Conservation (phyloP, 768 basidiomycete species). For the Suillus decipiens region DNA sequence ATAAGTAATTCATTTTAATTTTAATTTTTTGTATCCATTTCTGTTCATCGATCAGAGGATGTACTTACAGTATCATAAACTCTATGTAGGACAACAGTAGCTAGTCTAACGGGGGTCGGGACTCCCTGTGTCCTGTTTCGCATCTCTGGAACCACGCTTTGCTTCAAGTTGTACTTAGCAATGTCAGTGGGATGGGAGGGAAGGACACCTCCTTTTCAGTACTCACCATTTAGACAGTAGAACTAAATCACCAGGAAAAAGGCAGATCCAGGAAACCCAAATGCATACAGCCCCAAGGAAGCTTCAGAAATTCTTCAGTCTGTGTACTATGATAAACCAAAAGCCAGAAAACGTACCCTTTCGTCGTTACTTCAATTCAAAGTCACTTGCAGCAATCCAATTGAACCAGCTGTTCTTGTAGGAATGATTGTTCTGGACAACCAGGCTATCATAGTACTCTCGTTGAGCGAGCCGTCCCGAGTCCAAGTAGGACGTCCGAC, state of each 20-base stretch:
- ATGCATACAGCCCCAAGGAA: conserved; percentile 67
- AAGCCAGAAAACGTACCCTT: conserved; percentile 28
- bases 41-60: too few relatives aligned
- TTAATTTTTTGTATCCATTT: too few relatives aligned
- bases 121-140: too few relatives aligned
- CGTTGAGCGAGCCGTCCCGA: neutral
- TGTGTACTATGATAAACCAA: neutral
- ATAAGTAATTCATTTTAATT: too few relatives aligned
- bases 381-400: neutral
- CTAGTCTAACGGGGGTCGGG: too few relatives aligned
- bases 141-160: too few relatives aligned
- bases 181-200: conserved; percentile 61
- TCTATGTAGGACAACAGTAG: too few relatives aligned
- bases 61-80: too few relatives aligned
- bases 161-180: conserved; percentile 56
- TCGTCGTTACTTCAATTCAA: conserved; percentile 37
- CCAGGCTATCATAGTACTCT: neutral
- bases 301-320: conserved; percentile 32
- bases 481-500: too few relatives aligned
- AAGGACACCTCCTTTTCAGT: conserved; percentile 7
- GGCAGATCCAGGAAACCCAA: conserved; percentile 75
- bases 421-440: neutral
- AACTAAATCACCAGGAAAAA: conserved; percentile 70
- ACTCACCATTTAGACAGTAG: conserved; percentile 36
- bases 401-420: neutral